Conservation (phyloP, 2,329 filamentous ascomycete genomes). For the Clonostachys chloroleuca region DNA sequence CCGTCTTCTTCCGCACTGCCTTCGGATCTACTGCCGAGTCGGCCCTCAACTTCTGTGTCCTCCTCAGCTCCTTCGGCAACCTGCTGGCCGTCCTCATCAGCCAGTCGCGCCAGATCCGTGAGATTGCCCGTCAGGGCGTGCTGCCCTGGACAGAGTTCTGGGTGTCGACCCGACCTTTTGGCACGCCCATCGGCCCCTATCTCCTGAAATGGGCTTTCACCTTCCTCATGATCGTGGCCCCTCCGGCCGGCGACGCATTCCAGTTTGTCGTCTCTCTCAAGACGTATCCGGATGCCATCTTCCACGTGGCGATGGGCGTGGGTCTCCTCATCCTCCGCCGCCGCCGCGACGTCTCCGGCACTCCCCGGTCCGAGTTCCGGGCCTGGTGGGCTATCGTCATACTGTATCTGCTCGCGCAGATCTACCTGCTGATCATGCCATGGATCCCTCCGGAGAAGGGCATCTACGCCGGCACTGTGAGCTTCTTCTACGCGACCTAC, state of each 20-base stretch:
- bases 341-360: slow-evolving; percentile 50
- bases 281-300: slow-evolving; percentile 61
- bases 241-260: slow-evolving; percentile 62
- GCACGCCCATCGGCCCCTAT: slow-evolving; percentile 62
- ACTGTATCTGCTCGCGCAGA: slow-evolving; percentile 46
- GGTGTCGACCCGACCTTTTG: slow-evolving; percentile 62
- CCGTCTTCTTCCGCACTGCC: slow-evolving; percentile 60
- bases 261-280: slow-evolving; percentile 71
- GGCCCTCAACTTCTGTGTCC: slow-evolving; percentile 60
- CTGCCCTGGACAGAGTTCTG: slow-evolving; percentile 58
- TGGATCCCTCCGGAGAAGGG: slow-evolving; percentile 55
- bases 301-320: slow-evolving; percentile 49
- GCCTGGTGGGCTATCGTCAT: slow-evolving; percentile 58
- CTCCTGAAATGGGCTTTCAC: slow-evolving; percentile 67
- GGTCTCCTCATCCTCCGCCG: slow-evolving; percentile 59
- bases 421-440: slow-evolving; percentile 53
- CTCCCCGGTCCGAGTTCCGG: slow-evolving; percentile 56
- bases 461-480: slow-evolving; percentile 49
- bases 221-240: slow-evolving; percentile 59
- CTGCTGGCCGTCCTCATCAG: slow-evolving; percentile 71
- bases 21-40: slow-evolving; percentile 58
- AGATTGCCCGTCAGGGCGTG: slow-evolving; percentile 68
- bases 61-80: slow-evolving; percentile 64
- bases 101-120: slow-evolving; percentile 65
- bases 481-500: slow-evolving; percentile 50